phyloP scores from a whole-genome alignment of 2,329 filamentous ascomycete genomes.

The Neophaeococcomyces aloes region DNA sequence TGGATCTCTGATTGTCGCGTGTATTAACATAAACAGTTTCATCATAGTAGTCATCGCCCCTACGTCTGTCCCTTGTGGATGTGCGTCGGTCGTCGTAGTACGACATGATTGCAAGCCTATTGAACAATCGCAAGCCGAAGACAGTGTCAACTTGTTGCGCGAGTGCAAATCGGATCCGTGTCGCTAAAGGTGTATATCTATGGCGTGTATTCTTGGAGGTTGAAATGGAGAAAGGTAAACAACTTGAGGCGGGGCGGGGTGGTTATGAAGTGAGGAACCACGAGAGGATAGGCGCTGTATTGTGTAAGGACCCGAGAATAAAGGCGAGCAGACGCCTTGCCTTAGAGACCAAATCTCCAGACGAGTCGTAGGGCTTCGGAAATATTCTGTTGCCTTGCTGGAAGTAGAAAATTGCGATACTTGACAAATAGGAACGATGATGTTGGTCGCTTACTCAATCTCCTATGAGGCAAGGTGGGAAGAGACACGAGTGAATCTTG shows the following conservation, averaged over 20 bases:
- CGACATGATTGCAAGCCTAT: constrained; percentile 15
- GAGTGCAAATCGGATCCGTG: neutral
- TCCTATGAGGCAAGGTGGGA: too few relatives aligned
- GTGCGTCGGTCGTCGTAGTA: constrained; percentile 45
- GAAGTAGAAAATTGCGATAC: neutral
- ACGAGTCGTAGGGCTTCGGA: neutral
- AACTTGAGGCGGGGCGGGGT: constrained; percentile 3
- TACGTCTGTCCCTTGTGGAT: constrained; percentile 13
- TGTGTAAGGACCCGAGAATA: neutral
- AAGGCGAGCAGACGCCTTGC: constrained; percentile 2
- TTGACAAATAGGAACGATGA: neutral
- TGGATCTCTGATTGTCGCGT: constrained; percentile 16
- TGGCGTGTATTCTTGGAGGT: neutral
- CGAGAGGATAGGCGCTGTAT: constrained; percentile 2
- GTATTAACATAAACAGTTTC: constrained; percentile 8
- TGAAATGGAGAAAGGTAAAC: neutral
- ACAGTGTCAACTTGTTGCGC: neutral
- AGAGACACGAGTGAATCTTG: neutral
- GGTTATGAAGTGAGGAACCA: constrained; percentile 8
- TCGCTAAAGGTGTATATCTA: neutral
- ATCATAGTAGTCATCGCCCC: constrained; percentile 18
- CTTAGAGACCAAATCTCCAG: neutral
- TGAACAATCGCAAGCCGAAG: neutral
- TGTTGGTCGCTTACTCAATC: too few relatives aligned
- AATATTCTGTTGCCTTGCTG: constrained; percentile 1